phyloP scores from a whole-genome alignment of 2,329 filamentous ascomycete species.

The Paraphoma sp. region DNA sequence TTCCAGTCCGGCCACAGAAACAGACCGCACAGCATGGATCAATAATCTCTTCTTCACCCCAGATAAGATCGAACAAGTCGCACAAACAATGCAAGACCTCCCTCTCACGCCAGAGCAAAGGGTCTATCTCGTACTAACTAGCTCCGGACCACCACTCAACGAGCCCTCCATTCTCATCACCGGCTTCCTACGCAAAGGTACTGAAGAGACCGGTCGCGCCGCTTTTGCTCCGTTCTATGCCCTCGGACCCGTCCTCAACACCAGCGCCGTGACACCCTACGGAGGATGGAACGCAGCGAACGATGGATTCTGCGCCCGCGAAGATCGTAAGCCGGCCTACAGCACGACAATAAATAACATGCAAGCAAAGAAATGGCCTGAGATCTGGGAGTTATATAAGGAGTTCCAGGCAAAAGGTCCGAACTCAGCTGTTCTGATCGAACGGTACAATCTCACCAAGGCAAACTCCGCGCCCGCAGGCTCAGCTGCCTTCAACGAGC shows the following conservation, averaged over 20 bases:
- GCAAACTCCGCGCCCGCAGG: conserved; percentile 23
- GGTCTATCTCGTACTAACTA: too few relatives aligned
- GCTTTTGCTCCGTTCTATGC: conserved; percentile 29
- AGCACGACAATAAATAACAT: conserved; percentile 44
- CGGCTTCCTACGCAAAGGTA: too few relatives aligned
- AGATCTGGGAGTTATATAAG: conserved; percentile 49
- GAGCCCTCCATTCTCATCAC: too few relatives aligned
- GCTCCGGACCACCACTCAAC: too few relatives aligned
- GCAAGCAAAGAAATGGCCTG: conserved; percentile 46
- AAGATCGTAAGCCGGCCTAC: conserved; percentile 51
- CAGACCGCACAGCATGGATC: too few relatives aligned
- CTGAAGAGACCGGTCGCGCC: too few relatives aligned
- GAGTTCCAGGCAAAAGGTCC: conserved; percentile 45
- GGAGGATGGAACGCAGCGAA: conserved; percentile 49
- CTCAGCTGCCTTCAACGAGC: conserved; percentile 37
- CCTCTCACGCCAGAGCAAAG: too few relatives aligned
- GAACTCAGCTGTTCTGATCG: conserved; percentile 43
- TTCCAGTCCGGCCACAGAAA: too few relatives aligned
- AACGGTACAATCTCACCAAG: conserved; percentile 47
- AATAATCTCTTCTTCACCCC: too few relatives aligned
- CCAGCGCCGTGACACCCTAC: conserved; percentile 41
- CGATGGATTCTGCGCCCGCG: conserved; percentile 46
- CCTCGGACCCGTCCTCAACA: conserved; percentile 34
- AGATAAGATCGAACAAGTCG: too few relatives aligned
- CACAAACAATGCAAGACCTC: too few relatives aligned